Percentiles rank a stretch among this genome's conserved stretches.
These are phyloP conservation scores for Lagenidium sp. DNA, from an alignment of 352 stramenopile species.

Conservation along the genomic window DNA sequence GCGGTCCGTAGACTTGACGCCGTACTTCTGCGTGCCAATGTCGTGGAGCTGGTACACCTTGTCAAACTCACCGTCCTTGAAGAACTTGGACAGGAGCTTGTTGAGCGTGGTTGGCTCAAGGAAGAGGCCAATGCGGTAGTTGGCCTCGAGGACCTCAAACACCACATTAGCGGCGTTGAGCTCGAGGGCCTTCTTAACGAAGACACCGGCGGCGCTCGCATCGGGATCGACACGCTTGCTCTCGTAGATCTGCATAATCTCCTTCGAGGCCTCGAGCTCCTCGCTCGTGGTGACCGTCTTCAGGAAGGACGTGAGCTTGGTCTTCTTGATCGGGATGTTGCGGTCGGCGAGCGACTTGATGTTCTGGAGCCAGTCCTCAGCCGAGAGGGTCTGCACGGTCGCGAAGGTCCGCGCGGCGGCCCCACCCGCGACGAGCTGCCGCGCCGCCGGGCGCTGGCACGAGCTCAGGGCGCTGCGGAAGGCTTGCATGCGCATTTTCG, in stretches of 20 bases:
- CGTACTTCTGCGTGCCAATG: constrained; percentile 70
- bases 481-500: constrained; percentile 55
- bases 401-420: constrained; percentile 8
- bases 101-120: constrained; percentile 72
- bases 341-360: constrained; percentile 61
- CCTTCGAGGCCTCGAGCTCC: constrained; percentile 67
- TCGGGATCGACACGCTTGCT: constrained; percentile 78
- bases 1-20: constrained; percentile 76
- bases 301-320: constrained; percentile 76
- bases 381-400: constrained; percentile 29
- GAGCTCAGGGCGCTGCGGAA: constrained; percentile 56
- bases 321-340: constrained; percentile 75
- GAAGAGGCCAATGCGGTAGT: constrained; percentile 80
- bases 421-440: constrained; percentile 12
- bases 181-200: constrained; percentile 81
- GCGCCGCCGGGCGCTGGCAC: constrained; percentile 34
- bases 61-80: constrained; percentile 67
- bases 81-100: constrained; percentile 78
- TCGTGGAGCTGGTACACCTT: constrained; percentile 74
- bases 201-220: constrained; percentile 58
- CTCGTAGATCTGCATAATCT: constrained; percentile 87
- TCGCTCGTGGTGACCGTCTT: constrained; percentile 77
- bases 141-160: constrained; percentile 71
- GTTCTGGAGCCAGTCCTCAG: constrained; percentile 76
- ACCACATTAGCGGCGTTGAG: constrained; percentile 57